phyloP scores from a whole-genome alignment of 2,329 filamentous ascomycete genomes.

The Colletotrichum lini region DNA sequence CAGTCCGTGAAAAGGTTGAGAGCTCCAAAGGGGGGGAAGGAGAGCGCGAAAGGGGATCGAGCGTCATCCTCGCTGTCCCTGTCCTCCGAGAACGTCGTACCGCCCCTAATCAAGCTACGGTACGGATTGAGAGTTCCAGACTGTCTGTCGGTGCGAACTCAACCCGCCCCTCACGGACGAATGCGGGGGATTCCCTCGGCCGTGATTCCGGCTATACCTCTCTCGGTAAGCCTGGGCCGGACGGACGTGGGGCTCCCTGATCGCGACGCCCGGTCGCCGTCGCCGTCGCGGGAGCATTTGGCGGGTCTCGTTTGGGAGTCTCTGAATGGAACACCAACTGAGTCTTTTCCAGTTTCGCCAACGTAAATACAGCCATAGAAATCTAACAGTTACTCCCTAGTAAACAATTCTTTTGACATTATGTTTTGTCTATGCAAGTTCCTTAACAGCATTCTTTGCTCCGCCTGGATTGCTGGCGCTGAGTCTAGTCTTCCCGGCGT shows the following conservation, averaged over 20 bases:
- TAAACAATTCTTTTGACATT: too few species aligned
- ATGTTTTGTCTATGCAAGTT: too few species aligned
- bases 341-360: background rate
- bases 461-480: too few species aligned
- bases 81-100: conserved; percentile 7
- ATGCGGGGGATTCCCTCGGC: background rate
- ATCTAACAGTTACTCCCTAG: too few species aligned
- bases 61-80: background rate
- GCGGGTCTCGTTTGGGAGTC: background rate
- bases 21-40: background rate
- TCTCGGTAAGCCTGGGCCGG: conserved; percentile 3
- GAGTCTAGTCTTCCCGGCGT: too few species aligned
- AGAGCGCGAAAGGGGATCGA: conserved; percentile 15
- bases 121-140: conserved; percentile 1
- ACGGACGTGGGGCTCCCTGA: background rate
- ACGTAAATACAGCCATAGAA: fast-evolving
- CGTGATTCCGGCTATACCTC: background rate
- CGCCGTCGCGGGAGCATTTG: background rate
- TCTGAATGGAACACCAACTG: background rate
- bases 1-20: conserved; percentile 1
- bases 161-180: background rate
- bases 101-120: conserved; percentile 3
- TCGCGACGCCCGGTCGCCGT: conserved; percentile 6
- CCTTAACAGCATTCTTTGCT: too few species aligned
- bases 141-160: conserved; percentile 10